A percentile compares a stretch with the other conserved stretches of the same genome.
phyloP scores from a whole-genome alignment of 768 basidiomycete genomes.

The Lactifluus echinatus region DNA sequence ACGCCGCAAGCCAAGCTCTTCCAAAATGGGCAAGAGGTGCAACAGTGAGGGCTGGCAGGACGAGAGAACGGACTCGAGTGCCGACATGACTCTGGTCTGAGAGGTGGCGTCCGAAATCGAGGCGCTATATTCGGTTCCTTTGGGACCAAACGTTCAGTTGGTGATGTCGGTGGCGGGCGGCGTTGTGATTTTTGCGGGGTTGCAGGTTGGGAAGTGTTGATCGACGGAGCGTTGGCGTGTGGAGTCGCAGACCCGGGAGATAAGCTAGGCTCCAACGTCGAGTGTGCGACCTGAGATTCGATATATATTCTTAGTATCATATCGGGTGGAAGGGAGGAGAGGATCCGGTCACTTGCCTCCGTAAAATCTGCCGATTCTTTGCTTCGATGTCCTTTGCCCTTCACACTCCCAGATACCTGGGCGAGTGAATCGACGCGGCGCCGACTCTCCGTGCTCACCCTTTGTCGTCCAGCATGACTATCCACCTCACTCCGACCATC shows the following conservation, averaged over 20 bases:
- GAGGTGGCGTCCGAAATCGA: conserved; percentile 12
- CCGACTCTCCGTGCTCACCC: conserved; percentile 11
- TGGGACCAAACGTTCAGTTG: conserved; percentile 3
- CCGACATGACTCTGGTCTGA: conserved; percentile 30
- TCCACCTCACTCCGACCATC: conserved; percentile 20
- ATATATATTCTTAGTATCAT: neutral
- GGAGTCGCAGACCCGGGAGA: conserved; percentile 13
- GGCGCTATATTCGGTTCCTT: conserved; percentile 12
- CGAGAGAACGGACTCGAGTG: conserved; percentile 44
- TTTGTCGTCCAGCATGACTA: conserved; percentile 23
- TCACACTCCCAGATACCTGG: conserved; percentile 8
- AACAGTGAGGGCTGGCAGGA: conserved; percentile 58
- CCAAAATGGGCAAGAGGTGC: conserved; percentile 52
- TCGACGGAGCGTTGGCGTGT: neutral
- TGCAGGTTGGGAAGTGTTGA: conserved; percentile 4
- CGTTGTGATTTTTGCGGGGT: conserved; percentile 14
- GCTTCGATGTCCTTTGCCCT: conserved; percentile 19
- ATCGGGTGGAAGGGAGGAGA: neutral
- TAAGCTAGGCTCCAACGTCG: conserved; percentile 5
- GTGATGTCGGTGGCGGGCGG: neutral
- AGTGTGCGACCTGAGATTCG: neutral
- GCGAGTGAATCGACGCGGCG: conserved; percentile 9
- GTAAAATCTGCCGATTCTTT: conserved; percentile 23
- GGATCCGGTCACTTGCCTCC: conserved; percentile 21
- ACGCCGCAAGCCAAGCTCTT: conserved; percentile 47